Conservation (phyloP, 768 basidiomycete genomes). For the Lactifluus pinguis region DNA sequence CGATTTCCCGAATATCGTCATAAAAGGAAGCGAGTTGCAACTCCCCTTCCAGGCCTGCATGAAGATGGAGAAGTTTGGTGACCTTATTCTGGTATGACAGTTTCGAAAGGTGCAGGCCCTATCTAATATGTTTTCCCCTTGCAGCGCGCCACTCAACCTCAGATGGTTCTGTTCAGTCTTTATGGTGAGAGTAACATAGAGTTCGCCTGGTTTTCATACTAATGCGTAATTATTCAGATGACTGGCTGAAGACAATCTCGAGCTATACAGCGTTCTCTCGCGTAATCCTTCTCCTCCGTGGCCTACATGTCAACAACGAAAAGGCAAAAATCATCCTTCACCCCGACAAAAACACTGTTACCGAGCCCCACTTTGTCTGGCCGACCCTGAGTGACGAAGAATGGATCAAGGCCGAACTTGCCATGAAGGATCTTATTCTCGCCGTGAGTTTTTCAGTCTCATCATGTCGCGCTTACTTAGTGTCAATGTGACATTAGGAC, state of each 20-base stretch:
- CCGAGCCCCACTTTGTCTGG: conserved; percentile 98
- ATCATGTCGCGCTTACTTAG: not conserved
- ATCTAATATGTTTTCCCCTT: conserved; percentile 10
- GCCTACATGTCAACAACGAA: conserved; percentile 97
- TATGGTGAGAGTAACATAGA: conserved; percentile 47
- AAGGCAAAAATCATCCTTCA: conserved; percentile 98
- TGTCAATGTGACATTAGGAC: conserved; percentile 43
- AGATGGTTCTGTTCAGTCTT: conserved; percentile 97
- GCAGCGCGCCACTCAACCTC: conserved; percentile 92
- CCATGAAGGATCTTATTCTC: conserved; percentile 94
- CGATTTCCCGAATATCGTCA: conserved; percentile 99
- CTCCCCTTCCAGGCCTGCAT: conserved; percentile 99
- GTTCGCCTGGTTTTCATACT: conserved; percentile 1
- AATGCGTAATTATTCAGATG: conserved; percentile 45
- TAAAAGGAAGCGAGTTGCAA: conserved; percentile 97
- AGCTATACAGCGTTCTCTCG: conserved; percentile 99
- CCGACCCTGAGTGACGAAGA: conserved; percentile 88
- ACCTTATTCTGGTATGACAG: conserved; percentile 69
- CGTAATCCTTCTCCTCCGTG: conserved; percentile 92
- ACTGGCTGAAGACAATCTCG: conserved; percentile 98
- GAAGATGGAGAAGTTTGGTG: conserved; percentile 99
- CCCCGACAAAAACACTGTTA: conserved; percentile 94
- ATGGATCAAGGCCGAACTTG: conserved; percentile 99
- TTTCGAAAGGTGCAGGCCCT: not conserved
- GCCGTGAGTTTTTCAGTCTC: conserved; percentile 41